Evolutionary conservation across 208 protist species (phyloP), one percentile per base, ranked within the genome.

Genomic region (Phytomonas sp.): DNA sequence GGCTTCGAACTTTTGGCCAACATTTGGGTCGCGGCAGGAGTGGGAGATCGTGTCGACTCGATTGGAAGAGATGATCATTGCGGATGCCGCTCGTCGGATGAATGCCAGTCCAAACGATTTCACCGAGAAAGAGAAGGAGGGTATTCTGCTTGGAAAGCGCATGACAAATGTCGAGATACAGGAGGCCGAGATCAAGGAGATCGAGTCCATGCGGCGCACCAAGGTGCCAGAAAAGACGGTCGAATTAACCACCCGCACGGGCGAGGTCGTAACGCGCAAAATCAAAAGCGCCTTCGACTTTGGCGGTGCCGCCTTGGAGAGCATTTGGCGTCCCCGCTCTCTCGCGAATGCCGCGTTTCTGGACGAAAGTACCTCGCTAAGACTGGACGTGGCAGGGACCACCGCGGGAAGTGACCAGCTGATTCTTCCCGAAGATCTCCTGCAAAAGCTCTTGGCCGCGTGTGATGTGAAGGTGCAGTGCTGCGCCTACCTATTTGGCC

Each of bases 81-180:
- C 98, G 14, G 98, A 99, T 76, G 99, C 99, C 56, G 98, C 98
- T 63, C 98, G 98, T 60, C 99, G 99, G 79, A 99, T 99, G 87
- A 99, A 99, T 83, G 98, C 99, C 19, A 99, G 98, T 78, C 96
- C 99, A 23, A 94, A 96, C 7, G 94, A 98, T 52, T 96, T 99
- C 32, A 99, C 99, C 6, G 98, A 99, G 84, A 97, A 95, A 56
- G 99, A 99, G 80, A 99, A 99, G 80, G 85, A 99, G 72, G 99
- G 99, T 81, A 99, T 99, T 81, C 98, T 99, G 77, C 86, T 99
- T 8, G 99, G 99, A 67, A 99, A 99, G 90, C 94, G 99, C 74
- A 99, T 99, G 80, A 88, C 95, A 19, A 97, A 98, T 40, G 94
- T 98, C 34, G 98, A 98, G 61, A 89, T 98, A 76, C 98, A 99